A percentile compares a stretch with the other conserved stretches of the same genome.
Conservation (phyloP, 116 monocot genomes). For the Dioscorea cayenensis region DNA sequence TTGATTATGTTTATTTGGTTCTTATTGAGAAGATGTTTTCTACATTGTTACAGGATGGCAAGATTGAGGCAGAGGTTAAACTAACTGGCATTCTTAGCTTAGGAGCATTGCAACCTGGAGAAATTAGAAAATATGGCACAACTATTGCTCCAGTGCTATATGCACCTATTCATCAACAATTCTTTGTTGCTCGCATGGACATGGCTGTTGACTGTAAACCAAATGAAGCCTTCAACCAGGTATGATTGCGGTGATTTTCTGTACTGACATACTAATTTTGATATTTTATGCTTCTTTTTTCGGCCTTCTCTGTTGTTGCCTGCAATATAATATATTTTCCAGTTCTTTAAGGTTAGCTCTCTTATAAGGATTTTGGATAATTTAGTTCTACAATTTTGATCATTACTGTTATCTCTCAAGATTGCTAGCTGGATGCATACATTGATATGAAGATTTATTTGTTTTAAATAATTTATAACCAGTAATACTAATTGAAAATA, state of each 20-base stretch:
- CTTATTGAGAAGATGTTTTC: background rate
- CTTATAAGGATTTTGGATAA: too few relatives aligned
- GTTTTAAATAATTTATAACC: too few relatives aligned
- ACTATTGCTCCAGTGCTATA: conserved; percentile 94
- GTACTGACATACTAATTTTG: background rate
- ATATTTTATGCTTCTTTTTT: background rate
- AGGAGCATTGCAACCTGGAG: conserved; percentile 80
- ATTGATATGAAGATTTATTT: too few relatives aligned
- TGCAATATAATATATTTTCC: too few relatives aligned
- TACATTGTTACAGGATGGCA: conserved; percentile 71
- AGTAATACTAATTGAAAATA: too few relatives aligned
- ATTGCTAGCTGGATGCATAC: too few relatives aligned
- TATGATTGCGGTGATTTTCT: conserved; percentile 1
- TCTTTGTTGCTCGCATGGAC: conserved; percentile 99
- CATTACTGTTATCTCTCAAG: too few relatives aligned
- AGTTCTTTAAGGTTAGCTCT: too few relatives aligned
- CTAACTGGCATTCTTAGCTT: conserved; percentile 93
- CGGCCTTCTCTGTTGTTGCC: background rate
- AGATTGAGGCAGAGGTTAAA: conserved; percentile 98
- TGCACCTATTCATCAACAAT: conserved; percentile 96
- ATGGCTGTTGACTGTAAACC: conserved; percentile 97
- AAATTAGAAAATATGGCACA: conserved; percentile 92
- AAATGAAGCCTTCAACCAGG: conserved; percentile 83
- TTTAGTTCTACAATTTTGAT: too few relatives aligned
- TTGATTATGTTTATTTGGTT: background rate